Conservation (phyloP, 2,329 filamentous ascomycete genomes). For the Epichloe festucae region DNA sequence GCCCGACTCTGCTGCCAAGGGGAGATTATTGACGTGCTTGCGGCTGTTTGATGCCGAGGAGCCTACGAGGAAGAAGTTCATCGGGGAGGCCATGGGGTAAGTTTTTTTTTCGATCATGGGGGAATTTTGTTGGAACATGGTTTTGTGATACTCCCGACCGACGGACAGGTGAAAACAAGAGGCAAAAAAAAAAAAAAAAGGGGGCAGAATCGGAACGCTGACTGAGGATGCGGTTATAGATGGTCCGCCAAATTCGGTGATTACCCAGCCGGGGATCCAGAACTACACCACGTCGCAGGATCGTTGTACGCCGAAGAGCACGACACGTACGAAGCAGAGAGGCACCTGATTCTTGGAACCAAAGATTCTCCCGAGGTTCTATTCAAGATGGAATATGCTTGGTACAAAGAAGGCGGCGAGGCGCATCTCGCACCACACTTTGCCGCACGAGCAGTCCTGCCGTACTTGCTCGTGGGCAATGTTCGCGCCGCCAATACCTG, state of each 20-base stretch:
- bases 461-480: conserved; percentile 84
- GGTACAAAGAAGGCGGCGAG: conserved; percentile 86
- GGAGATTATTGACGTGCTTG: conserved; percentile 63
- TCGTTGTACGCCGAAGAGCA: conserved; percentile 84
- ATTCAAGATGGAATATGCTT: conserved; percentile 74
- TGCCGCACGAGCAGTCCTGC: conserved; percentile 73
- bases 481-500: conserved; percentile 76
- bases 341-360: conserved; percentile 78
- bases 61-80: conserved; percentile 85
- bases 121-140: background rate
- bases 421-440: conserved; percentile 79
- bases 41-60: conserved; percentile 71
- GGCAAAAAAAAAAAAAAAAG: background rate
- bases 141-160: background rate
- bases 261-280: conserved; percentile 81
- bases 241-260: conserved; percentile 84
- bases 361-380: conserved; percentile 75
- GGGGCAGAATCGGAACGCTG: conserved; percentile 1
- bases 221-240: conserved; percentile 13
- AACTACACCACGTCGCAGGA: conserved; percentile 85
- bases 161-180: background rate
- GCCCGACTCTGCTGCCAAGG: conserved; percentile 62
- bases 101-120: conserved; percentile 23
- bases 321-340: conserved; percentile 85
- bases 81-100: conserved; percentile 69